Evolutionary conservation across 202 grass and related monocot genomes (phyloP).

Genomic region (Carex sylvatica): DNA sequence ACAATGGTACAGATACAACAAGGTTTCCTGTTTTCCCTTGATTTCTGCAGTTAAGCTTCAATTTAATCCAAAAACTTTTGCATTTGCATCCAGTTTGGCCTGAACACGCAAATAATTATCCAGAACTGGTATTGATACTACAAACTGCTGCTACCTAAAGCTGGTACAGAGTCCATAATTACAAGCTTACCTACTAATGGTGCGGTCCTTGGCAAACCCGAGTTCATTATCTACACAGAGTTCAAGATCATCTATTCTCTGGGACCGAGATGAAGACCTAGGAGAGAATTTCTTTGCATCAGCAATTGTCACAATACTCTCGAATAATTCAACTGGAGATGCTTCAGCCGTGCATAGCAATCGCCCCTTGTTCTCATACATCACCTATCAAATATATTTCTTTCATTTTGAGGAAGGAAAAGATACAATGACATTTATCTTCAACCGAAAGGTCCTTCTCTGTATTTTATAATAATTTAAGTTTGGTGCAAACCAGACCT

Average conservation of each 20-base stretch:
- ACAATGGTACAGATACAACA: not conserved
- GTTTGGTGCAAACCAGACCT: not conserved
- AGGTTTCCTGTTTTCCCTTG: not conserved
- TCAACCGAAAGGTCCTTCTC: not conserved
- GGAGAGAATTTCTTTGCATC: conserved; percentile 69
- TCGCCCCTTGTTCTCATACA: conserved; percentile 93
- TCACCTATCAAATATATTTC: conserved; percentile 47
- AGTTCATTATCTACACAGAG: conserved; percentile 92
- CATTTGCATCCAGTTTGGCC: not conserved
- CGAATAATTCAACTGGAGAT: conserved; percentile 57
- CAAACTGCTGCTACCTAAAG: not conserved
- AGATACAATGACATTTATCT: not conserved
- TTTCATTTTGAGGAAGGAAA: not conserved
- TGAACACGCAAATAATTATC: not conserved
- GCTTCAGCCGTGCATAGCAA: conserved; percentile 83
- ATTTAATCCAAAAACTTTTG: not conserved
- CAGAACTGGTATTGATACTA: not conserved
- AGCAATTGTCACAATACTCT: conserved; percentile 59
- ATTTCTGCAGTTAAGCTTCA: conserved; percentile 4
- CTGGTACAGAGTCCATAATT: not conserved
- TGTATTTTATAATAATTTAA: not conserved
- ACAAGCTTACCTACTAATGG: conserved; percentile 80
- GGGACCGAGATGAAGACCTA: conserved; percentile 67
- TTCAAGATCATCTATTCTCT: conserved; percentile 63
- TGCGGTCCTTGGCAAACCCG: conserved; percentile 87